Evolutionary conservation across 129 eudicot genomes (phyloP).

Genomic region (Helianthus annuus): HanXRQr2.0-SUNRISE NC_035440.2:85109355-85109854

Average conservation of each 20-base stretch:
- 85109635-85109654: no score
- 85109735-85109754: no score
- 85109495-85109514: slow-evolving; percentile 77
- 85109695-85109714: no score
- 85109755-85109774: no score
- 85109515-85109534: slow-evolving; percentile 64
- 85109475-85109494: slow-evolving; percentile 47
- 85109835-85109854: no score
- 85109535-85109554: slow-evolving; percentile 63
- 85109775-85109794: no score
- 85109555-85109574: slow-evolving; percentile 38
- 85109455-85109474: neutral
- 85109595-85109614: neutral
- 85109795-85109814: no score
- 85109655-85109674: no score
- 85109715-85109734: no score
- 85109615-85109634: neutral
- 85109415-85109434: neutral
- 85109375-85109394: slow-evolving; percentile 64
- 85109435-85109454: neutral
- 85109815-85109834: no score
- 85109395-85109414: neutral
- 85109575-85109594: slow-evolving; percentile 11
- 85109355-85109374: slow-evolving; percentile 89
- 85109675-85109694: no score